Evolutionary conservation across 225 moss, liverwort and hornwort species (phyloP).

Genomic region (Ulota crispa): DNA sequence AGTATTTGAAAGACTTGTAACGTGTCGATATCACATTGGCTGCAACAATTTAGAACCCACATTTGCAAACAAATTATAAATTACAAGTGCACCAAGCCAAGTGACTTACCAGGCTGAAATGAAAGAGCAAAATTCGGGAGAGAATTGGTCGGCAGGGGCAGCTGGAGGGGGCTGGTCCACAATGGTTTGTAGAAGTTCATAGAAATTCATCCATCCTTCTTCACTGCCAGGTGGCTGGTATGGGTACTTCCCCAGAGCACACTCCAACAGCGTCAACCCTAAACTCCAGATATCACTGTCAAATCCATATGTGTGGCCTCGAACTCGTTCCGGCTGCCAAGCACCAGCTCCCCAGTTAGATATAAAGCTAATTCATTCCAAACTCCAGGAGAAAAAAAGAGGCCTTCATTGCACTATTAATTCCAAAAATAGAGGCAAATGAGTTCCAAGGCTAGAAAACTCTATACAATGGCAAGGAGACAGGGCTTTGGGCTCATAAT

Average conservation of each 20-base stretch:
- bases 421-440: too few species aligned
- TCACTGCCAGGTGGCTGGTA: slow-evolving; percentile 90
- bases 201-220: slow-evolving; percentile 92
- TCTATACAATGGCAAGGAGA: too few species aligned
- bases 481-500: too few species aligned
- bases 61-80: not conserved
- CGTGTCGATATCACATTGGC: not conserved
- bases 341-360: too few species aligned
- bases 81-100: not conserved
- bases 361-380: too few species aligned
- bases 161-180: slow-evolving; percentile 90
- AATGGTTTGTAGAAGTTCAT: slow-evolving; percentile 89
- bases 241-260: slow-evolving; percentile 87
- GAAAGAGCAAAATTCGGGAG: slow-evolving; percentile 97
- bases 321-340: slow-evolving; percentile 87
- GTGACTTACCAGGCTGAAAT: slow-evolving; percentile 80
- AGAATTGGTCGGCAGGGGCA: slow-evolving; percentile 77
- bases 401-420: not conserved
- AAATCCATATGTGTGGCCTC: slow-evolving; percentile 83
- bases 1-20: not conserved
- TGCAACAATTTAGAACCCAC: not conserved
- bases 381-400: not conserved
- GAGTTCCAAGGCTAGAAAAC: too few species aligned
- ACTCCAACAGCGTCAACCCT: slow-evolving; percentile 90
- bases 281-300: slow-evolving; percentile 98